Evolutionary conservation across 2,329 filamentous ascomycete species (phyloP).

Genomic region (Zelopaecilomyces penicillatus): DNA sequence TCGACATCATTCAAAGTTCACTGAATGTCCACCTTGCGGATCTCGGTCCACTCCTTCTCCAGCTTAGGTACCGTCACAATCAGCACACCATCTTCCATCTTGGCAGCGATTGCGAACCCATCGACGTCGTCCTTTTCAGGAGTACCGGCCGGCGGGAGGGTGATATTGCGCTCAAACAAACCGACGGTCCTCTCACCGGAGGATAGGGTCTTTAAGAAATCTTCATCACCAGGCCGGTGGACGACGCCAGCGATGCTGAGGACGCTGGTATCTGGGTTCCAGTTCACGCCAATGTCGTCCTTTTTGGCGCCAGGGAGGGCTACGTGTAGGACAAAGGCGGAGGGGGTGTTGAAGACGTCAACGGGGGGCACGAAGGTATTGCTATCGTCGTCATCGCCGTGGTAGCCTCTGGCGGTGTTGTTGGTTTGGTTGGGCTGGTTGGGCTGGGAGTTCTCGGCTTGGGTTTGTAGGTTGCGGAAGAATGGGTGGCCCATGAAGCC

Average conservation of each 20-base stretch:
- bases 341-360: slow-evolving; percentile 65
- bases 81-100: slow-evolving; percentile 70
- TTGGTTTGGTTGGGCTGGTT: background rate
- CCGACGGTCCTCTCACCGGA: slow-evolving; percentile 63
- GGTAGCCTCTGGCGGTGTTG: background rate
- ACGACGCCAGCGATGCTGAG: slow-evolving; percentile 65
- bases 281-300: slow-evolving; percentile 68
- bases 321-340: slow-evolving; percentile 61
- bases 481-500: slow-evolving; percentile 34
- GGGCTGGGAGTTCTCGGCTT: slow-evolving; percentile 19
- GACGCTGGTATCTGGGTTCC: slow-evolving; percentile 58
- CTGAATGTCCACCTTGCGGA: slow-evolving; percentile 51
- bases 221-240: slow-evolving; percentile 63
- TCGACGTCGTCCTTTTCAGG: slow-evolving; percentile 53
- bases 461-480: slow-evolving; percentile 33
- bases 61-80: slow-evolving; percentile 69
- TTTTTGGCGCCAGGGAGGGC: slow-evolving; percentile 73
- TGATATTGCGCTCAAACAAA: slow-evolving; percentile 63
- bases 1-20: slow-evolving; percentile 18
- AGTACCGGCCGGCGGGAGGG: slow-evolving; percentile 40
- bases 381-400: slow-evolving; percentile 9
- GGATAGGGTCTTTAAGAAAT: slow-evolving; percentile 54
- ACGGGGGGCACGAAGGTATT: slow-evolving; percentile 54
- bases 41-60: slow-evolving; percentile 57
- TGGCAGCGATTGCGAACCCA: slow-evolving; percentile 59